A percentile compares a stretch with the other conserved stretches of the same genome.
Evolutionary conservation across 345 rosid species (phyloP).

Genomic region (Moringa oleifera): DNA sequence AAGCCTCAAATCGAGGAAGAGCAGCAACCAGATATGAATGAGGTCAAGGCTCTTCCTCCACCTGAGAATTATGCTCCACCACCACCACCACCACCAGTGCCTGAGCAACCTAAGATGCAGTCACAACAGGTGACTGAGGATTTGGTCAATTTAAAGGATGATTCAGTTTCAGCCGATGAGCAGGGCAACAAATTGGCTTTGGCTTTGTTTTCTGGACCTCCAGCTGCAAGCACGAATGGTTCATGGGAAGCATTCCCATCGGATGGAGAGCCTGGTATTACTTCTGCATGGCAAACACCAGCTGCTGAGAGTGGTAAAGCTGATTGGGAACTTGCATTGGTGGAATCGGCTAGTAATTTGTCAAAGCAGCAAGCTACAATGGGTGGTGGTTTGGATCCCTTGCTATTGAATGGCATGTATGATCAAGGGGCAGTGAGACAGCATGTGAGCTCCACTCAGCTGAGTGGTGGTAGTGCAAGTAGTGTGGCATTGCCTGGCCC

Average conservation of each 20-base stretch:
- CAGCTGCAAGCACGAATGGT: constrained; percentile 42
- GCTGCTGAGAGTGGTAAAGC: constrained; percentile 84
- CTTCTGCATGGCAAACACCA: constrained; percentile 78
- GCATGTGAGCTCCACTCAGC: constrained; percentile 56
- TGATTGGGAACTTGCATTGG: constrained; percentile 95
- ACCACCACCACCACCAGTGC: constrained; percentile 25
- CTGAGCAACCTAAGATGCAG: constrained; percentile 34
- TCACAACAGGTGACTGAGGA: constrained; percentile 51
- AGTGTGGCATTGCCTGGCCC: constrained; percentile 64
- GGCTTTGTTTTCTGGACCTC: constrained; percentile 66
- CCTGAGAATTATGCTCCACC: constrained; percentile 51
- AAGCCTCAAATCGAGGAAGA: constrained; percentile 33
- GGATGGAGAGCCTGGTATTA: constrained; percentile 44
- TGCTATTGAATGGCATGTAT: constrained; percentile 84
- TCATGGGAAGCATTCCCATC: constrained; percentile 88
- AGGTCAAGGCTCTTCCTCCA: constrained; percentile 77
- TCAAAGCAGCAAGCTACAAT: constrained; percentile 65
- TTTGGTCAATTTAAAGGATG: constrained; percentile 75
- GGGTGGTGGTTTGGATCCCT: constrained; percentile 78
- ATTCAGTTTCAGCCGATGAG: constrained; percentile 64
- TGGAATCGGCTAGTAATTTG: constrained; percentile 72
- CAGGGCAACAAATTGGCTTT: constrained; percentile 86
- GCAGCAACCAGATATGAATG: constrained; percentile 59
- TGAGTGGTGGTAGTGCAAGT: constrained; percentile 84
- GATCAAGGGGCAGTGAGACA: constrained; percentile 93